A percentile compares a stretch with the other conserved stretches of the same genome.
phyloP scores from a whole-genome alignment of 495 filamentous ascomycete genomes.

The Hyaloscypha finlandica region DNA sequence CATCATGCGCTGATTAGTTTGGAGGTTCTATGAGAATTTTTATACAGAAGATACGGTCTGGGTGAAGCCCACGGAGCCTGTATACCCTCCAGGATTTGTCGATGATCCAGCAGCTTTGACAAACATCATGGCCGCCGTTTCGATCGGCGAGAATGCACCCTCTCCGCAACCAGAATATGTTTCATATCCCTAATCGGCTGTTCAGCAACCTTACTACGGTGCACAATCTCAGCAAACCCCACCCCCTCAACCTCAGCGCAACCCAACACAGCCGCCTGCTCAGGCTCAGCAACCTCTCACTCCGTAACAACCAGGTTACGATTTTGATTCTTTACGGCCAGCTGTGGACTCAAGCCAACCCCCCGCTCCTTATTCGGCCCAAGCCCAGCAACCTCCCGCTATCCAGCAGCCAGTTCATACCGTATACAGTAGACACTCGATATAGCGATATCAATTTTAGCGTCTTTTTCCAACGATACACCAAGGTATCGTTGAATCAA shows the following conservation, averaged over 20 bases:
- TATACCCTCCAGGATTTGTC: slow-evolving; percentile 9
- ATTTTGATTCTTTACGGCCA: background rate
- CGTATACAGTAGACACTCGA: no score
- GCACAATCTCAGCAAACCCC: slow-evolving; percentile 9
- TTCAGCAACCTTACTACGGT: background rate
- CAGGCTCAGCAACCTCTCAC: background rate
- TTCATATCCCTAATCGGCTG: slow-evolving; percentile 6
- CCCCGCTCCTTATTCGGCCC: background rate
- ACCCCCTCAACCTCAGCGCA: background rate
- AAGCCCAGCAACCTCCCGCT: no score
- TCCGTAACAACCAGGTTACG: background rate
- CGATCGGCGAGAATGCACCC: background rate
- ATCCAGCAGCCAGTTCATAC: no score
- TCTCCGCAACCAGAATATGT: background rate
- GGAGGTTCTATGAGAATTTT: slow-evolving; percentile 27
- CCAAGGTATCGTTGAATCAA: no score
- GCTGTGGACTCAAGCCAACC: background rate
- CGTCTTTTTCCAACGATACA: no score
- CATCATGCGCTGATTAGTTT: background rate
- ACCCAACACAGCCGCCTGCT: background rate
- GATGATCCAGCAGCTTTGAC: slow-evolving; percentile 3
- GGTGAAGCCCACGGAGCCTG: slow-evolving; percentile 19
- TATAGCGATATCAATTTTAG: no score
- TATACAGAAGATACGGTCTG: slow-evolving; percentile 23
- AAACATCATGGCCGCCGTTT: slow-evolving; percentile 9